Evolutionary conservation across 495 filamentous ascomycete genomes (phyloP).

Genomic region (Amphirosellinia nigrospora): DNA sequence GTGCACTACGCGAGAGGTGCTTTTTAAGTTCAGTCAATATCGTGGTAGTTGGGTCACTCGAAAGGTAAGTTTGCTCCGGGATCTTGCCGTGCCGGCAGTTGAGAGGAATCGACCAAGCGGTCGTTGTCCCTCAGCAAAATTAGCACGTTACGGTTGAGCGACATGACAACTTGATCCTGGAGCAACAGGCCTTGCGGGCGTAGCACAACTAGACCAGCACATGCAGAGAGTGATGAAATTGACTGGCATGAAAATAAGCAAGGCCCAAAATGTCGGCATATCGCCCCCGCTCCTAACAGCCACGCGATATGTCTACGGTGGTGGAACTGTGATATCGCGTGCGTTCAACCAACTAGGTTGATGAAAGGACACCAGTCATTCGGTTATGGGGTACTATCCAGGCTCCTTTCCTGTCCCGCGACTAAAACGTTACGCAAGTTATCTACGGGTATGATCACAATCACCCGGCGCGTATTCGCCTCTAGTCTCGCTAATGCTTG

Average conservation of each 20-base stretch:
- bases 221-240: conserved; percentile 7
- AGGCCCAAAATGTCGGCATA: neutral
- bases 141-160: neutral
- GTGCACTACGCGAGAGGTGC: neutral
- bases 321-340: conserved; percentile 15
- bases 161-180: neutral
- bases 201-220: conserved; percentile 1
- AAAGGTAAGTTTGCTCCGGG: neutral
- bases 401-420: neutral
- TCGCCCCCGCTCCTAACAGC: neutral
- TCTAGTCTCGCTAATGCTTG: neutral
- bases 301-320: neutral
- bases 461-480: neutral
- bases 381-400: neutral
- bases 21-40: neutral
- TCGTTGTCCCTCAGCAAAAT: neutral
- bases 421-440: conserved; percentile 4
- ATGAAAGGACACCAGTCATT: neutral
- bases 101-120: neutral
- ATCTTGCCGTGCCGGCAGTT: neutral
- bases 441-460: neutral
- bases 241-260: neutral
- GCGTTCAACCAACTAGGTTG: neutral
- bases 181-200: neutral
- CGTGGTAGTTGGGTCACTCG: neutral